Base-by-base conservation (phyloP, 768 basidiomycete genomes). In the Strobilomyces dryophilus region DNA sequence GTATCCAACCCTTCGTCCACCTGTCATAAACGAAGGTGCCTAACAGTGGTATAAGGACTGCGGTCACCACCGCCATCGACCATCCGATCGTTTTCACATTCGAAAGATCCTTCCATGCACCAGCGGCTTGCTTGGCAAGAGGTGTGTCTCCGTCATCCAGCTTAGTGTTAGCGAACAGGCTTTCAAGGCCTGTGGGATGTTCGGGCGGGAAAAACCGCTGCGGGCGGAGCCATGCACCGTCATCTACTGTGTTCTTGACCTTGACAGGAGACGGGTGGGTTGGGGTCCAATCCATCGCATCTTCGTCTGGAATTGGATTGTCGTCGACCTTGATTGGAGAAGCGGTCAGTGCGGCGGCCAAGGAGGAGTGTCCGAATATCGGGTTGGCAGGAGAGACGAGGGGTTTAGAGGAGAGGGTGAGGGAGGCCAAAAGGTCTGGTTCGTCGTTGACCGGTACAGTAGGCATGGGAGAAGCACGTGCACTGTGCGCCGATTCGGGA, bases 151-250 rank as follows among this genome's bases (percentile, higher is more conserved):
- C 56, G 47, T 83, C 82, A 48, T 85, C 82, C 8, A 86, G 70
- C 46, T 74, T 77, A 11, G 86, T 82, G 55, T 73, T 74, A 52
- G 83, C 82, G 55, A 90, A 84, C 15, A 91, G 69, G 35, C 76
- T 74, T 66, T 91, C 88, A 8, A 91, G 74, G 14, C 88, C 88
- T 1, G 88, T 91, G 1, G 87, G 85, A 55, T 81, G 79, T 64
- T 89, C 87, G 0, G 87, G 88, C 15, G 86, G 79, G 58, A 89
- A 91, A 64, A 89, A 91, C 14, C 78, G 76, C 59, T 89, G 88
- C 4, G 84, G 87, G 5, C 82, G 79, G 46, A 91, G 61, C 81
- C 79, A 84, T 24, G 71, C 66, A 8, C 73, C 73, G 49, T 79
- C 62, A 36, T 63, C 56, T 40, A 56, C 48, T 1, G 47, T 8